phyloP scores from a whole-genome alignment of 2,329 filamentous ascomycete species.

The Xylariales sp. region DNA sequence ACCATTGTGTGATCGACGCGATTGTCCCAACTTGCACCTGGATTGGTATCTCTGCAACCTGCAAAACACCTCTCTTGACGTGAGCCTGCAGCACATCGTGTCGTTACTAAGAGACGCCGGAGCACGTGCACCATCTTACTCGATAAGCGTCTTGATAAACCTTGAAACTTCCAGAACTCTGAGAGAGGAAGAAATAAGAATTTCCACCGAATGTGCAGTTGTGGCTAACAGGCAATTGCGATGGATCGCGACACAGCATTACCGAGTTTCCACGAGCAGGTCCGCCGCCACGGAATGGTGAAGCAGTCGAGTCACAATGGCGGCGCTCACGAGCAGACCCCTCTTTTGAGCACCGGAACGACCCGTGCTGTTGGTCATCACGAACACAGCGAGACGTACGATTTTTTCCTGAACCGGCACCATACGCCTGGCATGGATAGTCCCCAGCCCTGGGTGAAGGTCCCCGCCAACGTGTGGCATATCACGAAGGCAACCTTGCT shows the following conservation, averaged over 20 bases:
- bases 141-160: too few relatives aligned
- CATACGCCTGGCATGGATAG: constrained; percentile 50
- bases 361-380: constrained; percentile 18
- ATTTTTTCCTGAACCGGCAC: constrained; percentile 45
- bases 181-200: too few relatives aligned
- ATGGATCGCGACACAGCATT: constrained; percentile 21
- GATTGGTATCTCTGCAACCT: too few relatives aligned
- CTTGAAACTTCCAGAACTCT: too few relatives aligned
- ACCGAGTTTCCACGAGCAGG: constrained; percentile 18
- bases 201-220: constrained; percentile 10
- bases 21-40: too few relatives aligned
- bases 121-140: too few relatives aligned
- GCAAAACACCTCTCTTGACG: too few relatives aligned
- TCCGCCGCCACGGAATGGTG: constrained; percentile 18
- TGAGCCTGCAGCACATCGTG: too few relatives aligned
- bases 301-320: constrained; percentile 11
- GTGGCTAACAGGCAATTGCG: constrained; percentile 21
- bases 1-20: too few relatives aligned
- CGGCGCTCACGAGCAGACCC: constrained; percentile 18
- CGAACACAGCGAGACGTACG: constrained; percentile 21
- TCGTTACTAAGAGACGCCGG: too few relatives aligned
- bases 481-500: constrained; percentile 52
- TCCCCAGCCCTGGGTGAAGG: constrained; percentile 38
- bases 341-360: constrained; percentile 17
- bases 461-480: constrained; percentile 47